These are phyloP conservation scores for Podila verticillata DNA, from an alignment of 192 early-diverging fungal species.

Conservation along the genomic window DNA sequence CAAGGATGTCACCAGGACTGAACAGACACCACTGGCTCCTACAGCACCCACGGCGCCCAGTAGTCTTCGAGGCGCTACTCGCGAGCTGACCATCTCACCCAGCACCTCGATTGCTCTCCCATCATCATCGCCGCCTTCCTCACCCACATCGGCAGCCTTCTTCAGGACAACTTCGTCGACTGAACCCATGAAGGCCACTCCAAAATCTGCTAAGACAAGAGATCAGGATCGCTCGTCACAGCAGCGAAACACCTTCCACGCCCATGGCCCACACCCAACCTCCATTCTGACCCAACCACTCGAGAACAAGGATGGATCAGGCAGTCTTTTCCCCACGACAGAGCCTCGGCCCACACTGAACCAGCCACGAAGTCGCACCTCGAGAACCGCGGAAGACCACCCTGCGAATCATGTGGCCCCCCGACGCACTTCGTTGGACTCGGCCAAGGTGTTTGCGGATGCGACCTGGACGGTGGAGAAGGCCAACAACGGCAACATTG, in stretches of 20 bases:
- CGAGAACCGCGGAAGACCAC: constrained; percentile 8
- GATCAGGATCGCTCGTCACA: constrained; percentile 14
- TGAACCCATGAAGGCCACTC: constrained; percentile 28
- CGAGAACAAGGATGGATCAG: constrained; percentile 12
- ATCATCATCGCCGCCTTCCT: neutral
- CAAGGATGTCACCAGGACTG: constrained; percentile 25
- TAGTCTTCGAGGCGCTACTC: neutral
- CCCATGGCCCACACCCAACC: constrained; percentile 29
- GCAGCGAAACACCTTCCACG: constrained; percentile 53
- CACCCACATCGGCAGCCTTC: constrained; percentile 22
- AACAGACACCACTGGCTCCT: constrained; percentile 49
- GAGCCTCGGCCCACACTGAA: constrained; percentile 20
- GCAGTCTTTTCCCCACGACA: constrained; percentile 51
- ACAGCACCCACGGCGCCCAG: constrained; percentile 3
- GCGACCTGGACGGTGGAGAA: constrained; percentile 74
- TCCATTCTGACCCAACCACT: constrained; percentile 16
- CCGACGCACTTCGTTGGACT: constrained; percentile 44
- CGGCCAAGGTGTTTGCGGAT: constrained; percentile 52
- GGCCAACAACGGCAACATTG: constrained; percentile 88
- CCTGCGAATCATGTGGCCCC: constrained; percentile 9
- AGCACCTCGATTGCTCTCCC: constrained; percentile 8
- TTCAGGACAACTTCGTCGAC: constrained; percentile 14
- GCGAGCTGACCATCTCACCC: constrained; percentile 11
- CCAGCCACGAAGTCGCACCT: constrained; percentile 52
- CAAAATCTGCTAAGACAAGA: constrained; percentile 27